Conservation (phyloP, 148 eudicot genomes). For the Fagopyrum esculentum region DNA sequence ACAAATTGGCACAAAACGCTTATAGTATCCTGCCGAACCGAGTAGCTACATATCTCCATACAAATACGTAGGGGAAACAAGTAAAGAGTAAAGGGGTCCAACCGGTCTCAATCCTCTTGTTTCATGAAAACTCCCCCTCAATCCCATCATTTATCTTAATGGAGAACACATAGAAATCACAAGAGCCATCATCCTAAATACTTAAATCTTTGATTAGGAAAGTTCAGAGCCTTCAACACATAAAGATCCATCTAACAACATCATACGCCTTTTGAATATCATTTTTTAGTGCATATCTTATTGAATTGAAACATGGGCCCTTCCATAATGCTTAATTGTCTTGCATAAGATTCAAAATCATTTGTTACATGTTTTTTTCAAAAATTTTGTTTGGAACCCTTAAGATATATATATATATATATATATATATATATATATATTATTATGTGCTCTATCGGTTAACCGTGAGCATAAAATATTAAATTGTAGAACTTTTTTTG, state of each 20-base stretch:
- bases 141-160: background rate
- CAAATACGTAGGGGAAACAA: background rate
- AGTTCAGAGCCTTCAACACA: background rate
- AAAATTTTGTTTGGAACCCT: no score
- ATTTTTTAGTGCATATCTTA: background rate
- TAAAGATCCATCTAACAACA: background rate
- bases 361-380: no score
- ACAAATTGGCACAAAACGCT: no score
- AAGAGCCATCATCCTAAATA: background rate
- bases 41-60: no score
- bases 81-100: background rate
- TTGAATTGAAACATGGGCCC: background rate
- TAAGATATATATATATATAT: no score
- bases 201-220: background rate
- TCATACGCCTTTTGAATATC: background rate
- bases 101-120: background rate
- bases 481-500: no score
- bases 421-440: no score
- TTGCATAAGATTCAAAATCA: no score
- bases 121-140: background rate
- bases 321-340: background rate
- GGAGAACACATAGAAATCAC: background rate
- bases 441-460: no score
- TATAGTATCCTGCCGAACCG: no score
- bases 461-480: no score